A percentile compares a stretch with the other conserved stretches of the same genome.
These are phyloP conservation scores for Nyssa sinensis DNA, from an alignment of 148 eudicot species.

Conservation along the genomic window DNA sequence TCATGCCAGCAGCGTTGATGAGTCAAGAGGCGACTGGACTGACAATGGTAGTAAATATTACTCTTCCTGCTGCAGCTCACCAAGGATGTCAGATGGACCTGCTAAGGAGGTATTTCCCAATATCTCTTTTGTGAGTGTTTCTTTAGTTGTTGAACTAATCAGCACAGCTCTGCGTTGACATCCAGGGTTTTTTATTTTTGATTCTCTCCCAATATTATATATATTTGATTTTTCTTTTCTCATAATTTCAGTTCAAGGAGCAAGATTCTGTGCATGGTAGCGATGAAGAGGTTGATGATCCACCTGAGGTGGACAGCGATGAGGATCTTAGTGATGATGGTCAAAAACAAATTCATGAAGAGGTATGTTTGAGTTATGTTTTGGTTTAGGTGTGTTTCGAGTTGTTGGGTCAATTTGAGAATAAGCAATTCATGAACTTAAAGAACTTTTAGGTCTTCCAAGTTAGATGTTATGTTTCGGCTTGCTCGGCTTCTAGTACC, in stretches of 20 bases:
- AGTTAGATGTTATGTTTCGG: neutral
- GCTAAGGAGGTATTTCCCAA: conserved; percentile 79
- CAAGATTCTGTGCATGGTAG: conserved; percentile 80
- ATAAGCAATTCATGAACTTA: neutral
- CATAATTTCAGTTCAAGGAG: conserved; percentile 63
- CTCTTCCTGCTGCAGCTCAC: conserved; percentile 94
- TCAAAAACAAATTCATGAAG: conserved; percentile 55
- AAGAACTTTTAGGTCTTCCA: neutral
- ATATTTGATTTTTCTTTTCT: conserved; percentile 1
- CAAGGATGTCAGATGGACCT: conserved; percentile 66
- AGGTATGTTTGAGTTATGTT: conserved; percentile 43
- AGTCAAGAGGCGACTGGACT: conserved; percentile 64
- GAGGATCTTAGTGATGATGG: conserved; percentile 70
- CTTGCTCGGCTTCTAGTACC: neutral
- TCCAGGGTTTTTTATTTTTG: neutral
- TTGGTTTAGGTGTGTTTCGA: no score
- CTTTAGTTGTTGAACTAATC: neutral
- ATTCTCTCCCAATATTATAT: neutral
- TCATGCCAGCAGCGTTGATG: conserved; percentile 85
- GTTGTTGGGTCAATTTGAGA: no score
- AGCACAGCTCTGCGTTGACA: neutral
- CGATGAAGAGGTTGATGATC: conserved; percentile 89
- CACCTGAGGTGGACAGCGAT: conserved; percentile 70
- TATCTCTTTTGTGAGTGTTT: no score
- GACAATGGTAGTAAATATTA: conserved; percentile 73